A percentile compares a stretch with the other conserved stretches of the same genome.
Conservation (phyloP, 2,329 filamentous ascomycete species). For the Biscogniauxia mediterranea region DNA sequence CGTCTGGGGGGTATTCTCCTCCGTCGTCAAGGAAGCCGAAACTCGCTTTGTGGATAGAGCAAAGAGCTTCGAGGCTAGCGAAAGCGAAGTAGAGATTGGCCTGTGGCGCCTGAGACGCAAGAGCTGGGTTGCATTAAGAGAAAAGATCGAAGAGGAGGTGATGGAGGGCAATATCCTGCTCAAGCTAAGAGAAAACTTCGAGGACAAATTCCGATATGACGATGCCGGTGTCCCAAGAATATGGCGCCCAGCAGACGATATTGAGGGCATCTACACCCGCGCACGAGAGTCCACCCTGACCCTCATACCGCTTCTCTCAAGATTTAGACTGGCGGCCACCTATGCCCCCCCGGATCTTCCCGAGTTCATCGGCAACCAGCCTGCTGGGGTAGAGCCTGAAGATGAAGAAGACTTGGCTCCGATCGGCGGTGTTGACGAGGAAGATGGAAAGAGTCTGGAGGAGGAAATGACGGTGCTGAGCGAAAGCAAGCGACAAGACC, state of each 20-base stretch:
- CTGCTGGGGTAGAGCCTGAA: constrained; percentile 68
- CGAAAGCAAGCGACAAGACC: constrained; percentile 85
- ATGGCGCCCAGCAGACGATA: constrained; percentile 95
- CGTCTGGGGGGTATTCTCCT: constrained; percentile 83
- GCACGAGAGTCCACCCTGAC: constrained; percentile 89
- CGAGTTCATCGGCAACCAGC: constrained; percentile 77
- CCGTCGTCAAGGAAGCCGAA: constrained; percentile 82
- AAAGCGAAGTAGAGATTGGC: constrained; percentile 88
- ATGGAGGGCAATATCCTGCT: constrained; percentile 96
- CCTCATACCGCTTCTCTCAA: constrained; percentile 83
- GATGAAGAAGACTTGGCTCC: constrained; percentile 88
- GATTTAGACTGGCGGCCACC: constrained; percentile 76
- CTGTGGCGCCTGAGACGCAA: constrained; percentile 91
- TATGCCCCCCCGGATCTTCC: constrained; percentile 78
- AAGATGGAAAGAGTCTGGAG: constrained; percentile 89
- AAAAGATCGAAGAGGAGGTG: constrained; percentile 94
- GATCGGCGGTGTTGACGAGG: constrained; percentile 91
- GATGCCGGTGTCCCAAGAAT: constrained; percentile 91
- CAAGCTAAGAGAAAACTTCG: constrained; percentile 96
- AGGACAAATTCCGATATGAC: constrained; percentile 98
- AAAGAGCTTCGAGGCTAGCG: constrained; percentile 87
- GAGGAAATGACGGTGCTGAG: constrained; percentile 96
- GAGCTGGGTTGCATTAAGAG: constrained; percentile 86
- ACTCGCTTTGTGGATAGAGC: constrained; percentile 82
- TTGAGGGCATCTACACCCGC: constrained; percentile 90